phyloP scores from a whole-genome alignment of 495 filamentous ascomycete genomes.

The Pseudevernia furfuracea region DNA sequence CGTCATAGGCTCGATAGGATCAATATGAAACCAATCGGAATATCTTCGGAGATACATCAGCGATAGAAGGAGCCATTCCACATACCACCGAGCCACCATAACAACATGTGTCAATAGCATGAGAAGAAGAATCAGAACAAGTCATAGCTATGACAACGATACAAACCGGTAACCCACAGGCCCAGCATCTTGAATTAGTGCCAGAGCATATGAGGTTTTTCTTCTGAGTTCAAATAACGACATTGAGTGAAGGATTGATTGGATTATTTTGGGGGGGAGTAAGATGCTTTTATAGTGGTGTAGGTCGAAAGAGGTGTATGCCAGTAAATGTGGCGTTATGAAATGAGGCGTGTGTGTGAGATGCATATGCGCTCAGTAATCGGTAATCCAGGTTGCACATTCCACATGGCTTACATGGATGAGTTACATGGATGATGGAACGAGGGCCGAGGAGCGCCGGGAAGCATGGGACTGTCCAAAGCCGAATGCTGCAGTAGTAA shows the following conservation, averaged over 20 bases:
- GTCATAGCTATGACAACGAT: not conserved
- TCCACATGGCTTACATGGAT: no score
- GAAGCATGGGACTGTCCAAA: not conserved
- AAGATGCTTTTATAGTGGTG: not conserved
- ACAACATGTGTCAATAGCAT: not conserved
- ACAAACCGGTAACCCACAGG: not conserved
- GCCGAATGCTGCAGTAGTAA: no score
- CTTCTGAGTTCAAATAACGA: no score
- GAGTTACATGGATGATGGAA: no score
- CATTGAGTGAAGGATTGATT: no score
- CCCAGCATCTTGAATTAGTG: not conserved
- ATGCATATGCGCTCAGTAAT: not conserved
- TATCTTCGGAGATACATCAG: not conserved
- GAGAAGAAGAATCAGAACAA: not conserved
- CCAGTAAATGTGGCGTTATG: not conserved
- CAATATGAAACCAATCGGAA: not conserved
- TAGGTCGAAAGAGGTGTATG: not conserved
- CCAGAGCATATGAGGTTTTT: not conserved
- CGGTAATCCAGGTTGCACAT: no score
- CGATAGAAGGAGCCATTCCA: not conserved
- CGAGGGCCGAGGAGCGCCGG: slow-evolving; percentile 3
- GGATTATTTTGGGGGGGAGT: no score
- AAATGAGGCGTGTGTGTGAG: no score
- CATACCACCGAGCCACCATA: no score
- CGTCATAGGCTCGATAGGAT: not conserved